phyloP scores from a whole-genome alignment of 169 alveolate species.

The Plasmodium adleri region DNA sequence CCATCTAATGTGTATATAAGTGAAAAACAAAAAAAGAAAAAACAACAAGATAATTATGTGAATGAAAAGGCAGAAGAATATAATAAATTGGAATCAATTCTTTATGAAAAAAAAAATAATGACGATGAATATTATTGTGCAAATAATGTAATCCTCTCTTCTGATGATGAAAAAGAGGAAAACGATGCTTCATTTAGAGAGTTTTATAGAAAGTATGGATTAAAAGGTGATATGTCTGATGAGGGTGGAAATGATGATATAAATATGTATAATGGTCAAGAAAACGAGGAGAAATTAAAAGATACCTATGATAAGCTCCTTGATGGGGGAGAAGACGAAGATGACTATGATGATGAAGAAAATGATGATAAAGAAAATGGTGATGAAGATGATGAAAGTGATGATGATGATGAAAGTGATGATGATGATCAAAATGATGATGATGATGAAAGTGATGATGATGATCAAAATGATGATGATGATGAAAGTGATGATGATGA shows the following conservation, averaged over 20 bases:
- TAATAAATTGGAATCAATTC: slow-evolving; percentile 29
- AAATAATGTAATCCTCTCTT: neutral
- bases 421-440: neutral
- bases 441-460: neutral
- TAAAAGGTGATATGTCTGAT: neutral
- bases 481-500: neutral
- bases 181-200: neutral
- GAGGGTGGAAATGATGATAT: neutral
- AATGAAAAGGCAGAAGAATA: slow-evolving; percentile 52
- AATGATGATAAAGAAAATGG: neutral
- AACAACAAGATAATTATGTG: slow-evolving; percentile 27
- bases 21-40: slow-evolving; percentile 54
- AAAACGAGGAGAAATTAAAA: slow-evolving; percentile 4
- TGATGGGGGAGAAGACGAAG: neutral
- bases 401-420: neutral
- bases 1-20: slow-evolving; percentile 51
- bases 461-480: neutral
- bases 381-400: neutral
- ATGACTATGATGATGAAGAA: neutral
- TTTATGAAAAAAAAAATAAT: slow-evolving; percentile 18
- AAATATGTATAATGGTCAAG: no score
- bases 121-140: slow-evolving; percentile 29
- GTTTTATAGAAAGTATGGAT: neutral
- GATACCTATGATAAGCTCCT: neutral
- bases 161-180: neutral